Evolutionary conservation across 257 asterid genomes (phyloP), one percentile per base, ranked within the genome.

Genomic region (Verbena officinalis): DNA sequence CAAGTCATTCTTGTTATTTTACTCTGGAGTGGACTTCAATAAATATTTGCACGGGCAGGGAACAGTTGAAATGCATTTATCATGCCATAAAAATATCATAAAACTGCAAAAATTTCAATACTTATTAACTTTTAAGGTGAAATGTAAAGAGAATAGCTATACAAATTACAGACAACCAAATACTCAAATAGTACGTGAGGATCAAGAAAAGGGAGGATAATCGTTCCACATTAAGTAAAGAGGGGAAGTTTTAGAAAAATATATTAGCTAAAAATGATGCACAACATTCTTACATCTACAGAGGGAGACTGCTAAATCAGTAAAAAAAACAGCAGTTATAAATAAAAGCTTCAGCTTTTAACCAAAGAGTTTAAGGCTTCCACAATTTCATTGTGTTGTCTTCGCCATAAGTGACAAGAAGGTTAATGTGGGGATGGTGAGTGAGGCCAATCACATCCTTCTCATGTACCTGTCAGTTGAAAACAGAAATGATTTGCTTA

Each of bases 341-440:
- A 23, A 44, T 20, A 50, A 30, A 39, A 46, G 9, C 45, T 14
- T 1, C 0, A 60, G 8, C 34, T 12, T 36, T 38, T 4, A 14
- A 12, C 21, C 34, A 40, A 48, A 50, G 12, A 46, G 2, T 14
- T 75, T 45, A 90, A 20, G 97, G 97, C 83, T 93, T 93, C 98
- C 98, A 93, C 55, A 93, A 67, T 72, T 90, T 93, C 97, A 93
- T 87, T 15, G 84, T 75, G 76, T 87, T 73, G 80, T 93, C 99
- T 61, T 84, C 95, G 16, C 96, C 78, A 6, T 90, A 93, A 0
- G 99, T 86, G 53, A 97, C 95, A 27, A 90, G 67, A 19, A 92
- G 96, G 65, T 92, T 92, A 66, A 84, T 76, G 64, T 87, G 98
- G 65, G 98, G 97, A 77, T 93, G 98, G 84, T 90, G 97, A 13